Conservation (phyloP, 2,329 filamentous ascomycete genomes). For the Colletotrichum liaoningense region DNA sequence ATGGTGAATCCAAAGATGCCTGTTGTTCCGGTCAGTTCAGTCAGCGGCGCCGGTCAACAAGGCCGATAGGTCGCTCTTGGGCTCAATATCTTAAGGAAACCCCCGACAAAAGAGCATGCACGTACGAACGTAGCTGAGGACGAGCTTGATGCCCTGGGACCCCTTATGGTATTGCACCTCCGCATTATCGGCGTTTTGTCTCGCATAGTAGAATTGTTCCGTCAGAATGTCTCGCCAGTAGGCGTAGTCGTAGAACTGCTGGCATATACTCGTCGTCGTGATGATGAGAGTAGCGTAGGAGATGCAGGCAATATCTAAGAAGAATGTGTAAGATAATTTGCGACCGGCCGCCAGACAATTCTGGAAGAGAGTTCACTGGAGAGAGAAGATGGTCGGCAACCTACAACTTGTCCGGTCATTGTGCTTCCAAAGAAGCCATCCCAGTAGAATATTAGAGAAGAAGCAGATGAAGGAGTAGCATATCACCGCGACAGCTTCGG, state of each 20-base stretch:
- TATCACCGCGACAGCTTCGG: conserved; percentile 24
- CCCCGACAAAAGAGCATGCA: neutral
- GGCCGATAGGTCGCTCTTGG: neutral
- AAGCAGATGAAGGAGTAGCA: conserved; percentile 29
- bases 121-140: conserved; percentile 28
- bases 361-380: neutral
- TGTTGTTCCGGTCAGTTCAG: neutral
- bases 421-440: conserved; percentile 32
- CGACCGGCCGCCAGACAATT: neutral
- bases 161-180: conserved; percentile 29
- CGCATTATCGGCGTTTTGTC: conserved; percentile 21
- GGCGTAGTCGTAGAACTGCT: conserved; percentile 30
- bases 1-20: conserved; percentile 28
- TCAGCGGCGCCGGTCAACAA: neutral
- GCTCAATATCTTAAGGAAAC: neutral
- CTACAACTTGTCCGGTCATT: conserved; percentile 31
- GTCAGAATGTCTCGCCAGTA: conserved; percentile 29
- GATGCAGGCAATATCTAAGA: conserved; percentile 31
- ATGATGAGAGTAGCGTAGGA: conserved; percentile 24
- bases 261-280: conserved; percentile 19
- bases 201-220: conserved; percentile 29
- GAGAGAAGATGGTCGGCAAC: neutral
- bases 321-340: neutral
- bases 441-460: conserved; percentile 21
- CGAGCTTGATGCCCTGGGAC: conserved; percentile 26